Evolutionary conservation across 139 green algal species (phyloP), one percentile per base, ranked within the genome.

Genomic region (Marvania coccoides): DNA sequence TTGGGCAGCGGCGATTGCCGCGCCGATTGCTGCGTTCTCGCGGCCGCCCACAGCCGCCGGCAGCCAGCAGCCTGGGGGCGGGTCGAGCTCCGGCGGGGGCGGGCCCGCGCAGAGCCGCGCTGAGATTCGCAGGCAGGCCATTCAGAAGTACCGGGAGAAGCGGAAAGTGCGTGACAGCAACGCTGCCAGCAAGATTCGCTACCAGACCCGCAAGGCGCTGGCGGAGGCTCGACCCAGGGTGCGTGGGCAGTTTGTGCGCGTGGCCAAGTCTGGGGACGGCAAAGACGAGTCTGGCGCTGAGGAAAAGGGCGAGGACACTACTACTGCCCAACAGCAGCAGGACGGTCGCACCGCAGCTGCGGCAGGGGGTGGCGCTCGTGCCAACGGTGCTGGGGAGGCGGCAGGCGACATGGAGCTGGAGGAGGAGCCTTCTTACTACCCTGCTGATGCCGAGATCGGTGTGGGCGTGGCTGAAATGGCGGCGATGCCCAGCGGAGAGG

Each of bases 91-190:
- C 19, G 42, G 42, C 19, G 42, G 42, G 19, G 42, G 42, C 42
- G 42, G 42, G 19, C 42, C 42, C 19, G 19, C 42, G 19, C 42
- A 51, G 19, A 51, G 42, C 42, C 42, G 42, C 42, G 19, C 42
- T 19, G 63, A 70, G 38, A 65, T 56, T 5, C 53, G 79, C 0
- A 55, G 61, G 3, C 55, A 71, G 34, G 83, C 83, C 2, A 58
- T 89, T 26, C 47, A 74, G 61, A 89, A 89, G 68, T 89, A 83
- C 75, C 72, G 78, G 24, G 70, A 86, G 67, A 89, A 89, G 67
- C 75, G 81, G 19, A 85, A 79, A 62, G 69, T 72, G 26, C 12
- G 28, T 23, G 26, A 66, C 33, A 33, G 29, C 30, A 55, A 58
- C 12, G 19, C 57, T 55, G 71, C 70, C 2, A 85, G 79, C 64